Base-by-base conservation (phyloP, 2,329 filamentous ascomycete genomes). In the Ploettnerulaceae sp. region DNA sequence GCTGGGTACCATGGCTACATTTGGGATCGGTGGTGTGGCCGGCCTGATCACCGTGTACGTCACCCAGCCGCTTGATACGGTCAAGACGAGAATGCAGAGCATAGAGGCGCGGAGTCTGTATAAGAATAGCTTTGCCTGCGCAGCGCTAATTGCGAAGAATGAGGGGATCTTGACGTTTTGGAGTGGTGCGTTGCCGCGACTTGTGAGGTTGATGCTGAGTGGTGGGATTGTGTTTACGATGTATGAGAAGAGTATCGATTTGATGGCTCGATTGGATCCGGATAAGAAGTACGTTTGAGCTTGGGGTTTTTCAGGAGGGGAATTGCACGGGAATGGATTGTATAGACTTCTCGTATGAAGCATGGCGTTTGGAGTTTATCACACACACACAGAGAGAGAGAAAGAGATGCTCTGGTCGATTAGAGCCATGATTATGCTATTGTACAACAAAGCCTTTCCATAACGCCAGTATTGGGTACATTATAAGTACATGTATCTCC, bases 1-100 rank as follows among this genome's bases (percentile, higher is more conserved):
- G 72, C 77, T 98, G 5, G 90, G 91, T 12, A 81, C 85, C 3
- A 67, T 88, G 0, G 86, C 86, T 54, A 98, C 93, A 0, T 98
- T 98, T 64, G 89, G 80, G 2, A 88, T 96, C 59, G 93, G 93
- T 43, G 91, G 86, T 17, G 69, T 93, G 18, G 91, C 93, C 0
- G 93, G 93, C 2, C 70, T 94, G 4, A 89, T 97, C 52, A 98
- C 93, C 1, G 93, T 98, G 45, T 90, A 80, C 50, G 81, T 79
- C 22, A 84, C 80, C 43, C 79, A 84, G 64, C 80, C 79, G 15
- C 71, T 98, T 33, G 93, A 98, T 67, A 97, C 91, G 0, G 78
- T 98, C 65, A 98, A 98, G 78, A 98, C 93, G 56, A 70, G 89
- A 52, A 98, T 98, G 93, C 93, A 98, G 76, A 95, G 89, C 57